Percentiles rank a stretch among this genome's conserved stretches.
Conservation (phyloP, 1,284 basidiomycete genomes). For the Peniophora sp. region DNA sequence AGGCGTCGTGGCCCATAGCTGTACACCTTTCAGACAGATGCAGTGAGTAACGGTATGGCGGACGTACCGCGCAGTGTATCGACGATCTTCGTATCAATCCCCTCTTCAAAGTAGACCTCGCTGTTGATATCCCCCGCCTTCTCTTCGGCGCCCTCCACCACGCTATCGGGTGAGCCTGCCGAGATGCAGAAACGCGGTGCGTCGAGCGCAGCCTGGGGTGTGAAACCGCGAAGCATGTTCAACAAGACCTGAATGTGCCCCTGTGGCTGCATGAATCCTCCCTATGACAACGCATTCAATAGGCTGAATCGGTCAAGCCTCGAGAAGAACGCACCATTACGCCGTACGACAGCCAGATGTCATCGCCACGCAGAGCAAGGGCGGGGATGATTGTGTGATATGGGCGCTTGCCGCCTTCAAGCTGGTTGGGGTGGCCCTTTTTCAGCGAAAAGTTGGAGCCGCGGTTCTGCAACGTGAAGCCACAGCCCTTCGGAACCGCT, state of each 20-base stretch:
- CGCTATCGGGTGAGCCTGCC: constrained; percentile 66
- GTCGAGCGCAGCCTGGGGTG: constrained; percentile 80
- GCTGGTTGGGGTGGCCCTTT: constrained; percentile 78
- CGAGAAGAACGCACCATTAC: too few relatives aligned
- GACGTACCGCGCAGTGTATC: constrained; percentile 51
- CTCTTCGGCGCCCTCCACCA: constrained; percentile 31
- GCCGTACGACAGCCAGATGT: constrained; percentile 84
- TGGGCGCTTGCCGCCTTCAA: constrained; percentile 79
- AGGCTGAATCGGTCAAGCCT: too few relatives aligned
- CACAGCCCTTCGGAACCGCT: constrained; percentile 88
- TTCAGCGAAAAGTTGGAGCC: constrained; percentile 79
- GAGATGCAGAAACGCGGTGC: constrained; percentile 96
- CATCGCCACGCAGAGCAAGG: constrained; percentile 74
- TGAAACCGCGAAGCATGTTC: constrained; percentile 82
- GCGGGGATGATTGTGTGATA: constrained; percentile 97
- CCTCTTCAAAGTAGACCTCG: constrained; percentile 85
- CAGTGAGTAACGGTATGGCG: not conserved
- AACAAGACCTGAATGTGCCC: constrained; percentile 93
- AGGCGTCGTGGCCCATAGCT: constrained; percentile 86
- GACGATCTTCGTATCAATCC: constrained; percentile 56
- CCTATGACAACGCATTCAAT: not conserved
- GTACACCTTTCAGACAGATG: constrained; percentile 1
- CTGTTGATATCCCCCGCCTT: constrained; percentile 67
- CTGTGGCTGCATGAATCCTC: constrained; percentile 49
- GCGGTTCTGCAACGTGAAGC: constrained; percentile 94